A percentile compares a stretch with the other conserved stretches of the same genome.
Evolutionary conservation across 352 stramenopile genomes (phyloP).

Genomic region (Phytophthora multivora): DNA sequence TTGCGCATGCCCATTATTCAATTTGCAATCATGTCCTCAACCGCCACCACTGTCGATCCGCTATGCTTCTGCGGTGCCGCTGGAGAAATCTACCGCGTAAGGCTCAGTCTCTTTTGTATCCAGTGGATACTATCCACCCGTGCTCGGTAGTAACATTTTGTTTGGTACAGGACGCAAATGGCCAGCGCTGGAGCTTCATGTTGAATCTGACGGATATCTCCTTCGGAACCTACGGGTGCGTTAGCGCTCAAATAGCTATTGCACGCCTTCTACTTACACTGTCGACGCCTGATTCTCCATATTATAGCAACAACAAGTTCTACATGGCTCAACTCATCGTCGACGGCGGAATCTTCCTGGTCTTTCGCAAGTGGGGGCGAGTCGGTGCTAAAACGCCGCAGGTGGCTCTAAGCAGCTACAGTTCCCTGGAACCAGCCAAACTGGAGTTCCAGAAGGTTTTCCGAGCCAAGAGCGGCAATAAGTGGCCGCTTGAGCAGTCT

Average conservation of each 20-base stretch:
- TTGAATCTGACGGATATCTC: slow-evolving; percentile 70
- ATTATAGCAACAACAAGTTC: slow-evolving; percentile 75
- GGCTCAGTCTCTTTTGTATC: neutral
- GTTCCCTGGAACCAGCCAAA: slow-evolving; percentile 36
- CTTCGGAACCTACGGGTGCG: slow-evolving; percentile 56
- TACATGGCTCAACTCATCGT: slow-evolving; percentile 75
- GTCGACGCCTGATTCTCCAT: too few species aligned
- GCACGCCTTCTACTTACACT: too few species aligned
- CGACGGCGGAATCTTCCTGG: slow-evolving; percentile 39
- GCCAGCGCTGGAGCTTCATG: slow-evolving; percentile 70
- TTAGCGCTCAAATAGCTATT: neutral
- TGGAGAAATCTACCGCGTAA: slow-evolving; percentile 38
- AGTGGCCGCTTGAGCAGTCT: slow-evolving; percentile 48
- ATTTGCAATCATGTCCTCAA: slow-evolving; percentile 33
- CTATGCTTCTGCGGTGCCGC: slow-evolving; percentile 19
- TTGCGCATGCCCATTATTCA: slow-evolving; percentile 17
- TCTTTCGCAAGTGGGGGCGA: slow-evolving; percentile 75
- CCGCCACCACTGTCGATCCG: slow-evolving; percentile 29
- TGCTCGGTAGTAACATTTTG: neutral
- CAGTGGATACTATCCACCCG: too few species aligned
- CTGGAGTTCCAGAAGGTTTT: slow-evolving; percentile 58
- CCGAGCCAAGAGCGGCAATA: slow-evolving; percentile 59
- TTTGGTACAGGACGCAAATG: slow-evolving; percentile 43
- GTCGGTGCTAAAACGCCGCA: slow-evolving; percentile 63
- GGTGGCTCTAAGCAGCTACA: neutral